A percentile compares a stretch with the other conserved stretches of the same genome.
These are phyloP conservation scores for Alternaria metachromatica DNA, from an alignment of 2,329 filamentous ascomycete genomes.

Conservation along the genomic window DNA sequence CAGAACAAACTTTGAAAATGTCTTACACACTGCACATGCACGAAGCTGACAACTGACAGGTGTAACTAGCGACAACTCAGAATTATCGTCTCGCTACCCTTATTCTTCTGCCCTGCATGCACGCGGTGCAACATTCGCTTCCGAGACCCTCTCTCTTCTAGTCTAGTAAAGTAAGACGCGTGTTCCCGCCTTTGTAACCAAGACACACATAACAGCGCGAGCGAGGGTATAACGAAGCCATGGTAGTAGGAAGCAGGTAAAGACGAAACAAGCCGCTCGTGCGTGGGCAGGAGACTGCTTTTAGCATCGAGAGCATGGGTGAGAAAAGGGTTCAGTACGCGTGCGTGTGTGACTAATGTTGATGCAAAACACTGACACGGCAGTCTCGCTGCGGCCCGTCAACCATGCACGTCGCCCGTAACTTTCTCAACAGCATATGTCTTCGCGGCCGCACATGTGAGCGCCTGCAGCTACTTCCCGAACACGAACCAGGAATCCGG, in stretches of 20 bases:
- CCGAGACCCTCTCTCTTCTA: slow-evolving; percentile 10
- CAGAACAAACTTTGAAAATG: not conserved
- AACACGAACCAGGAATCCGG: slow-evolving; percentile 13
- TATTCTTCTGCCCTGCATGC: slow-evolving; percentile 19
- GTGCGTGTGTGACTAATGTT: not conserved
- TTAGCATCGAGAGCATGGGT: not conserved
- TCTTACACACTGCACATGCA: not conserved
- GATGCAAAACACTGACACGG: slow-evolving; percentile 10
- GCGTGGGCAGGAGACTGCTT: not conserved
- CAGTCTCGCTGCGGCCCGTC: slow-evolving; percentile 9
- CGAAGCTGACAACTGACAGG: slow-evolving; percentile 8
- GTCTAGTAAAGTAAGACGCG: slow-evolving; percentile 2
- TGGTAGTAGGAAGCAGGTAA: not conserved
- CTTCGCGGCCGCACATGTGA: slow-evolving; percentile 8
- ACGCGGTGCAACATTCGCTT: slow-evolving; percentile 17
- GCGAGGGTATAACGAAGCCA: not conserved
- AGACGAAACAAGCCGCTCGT: not conserved
- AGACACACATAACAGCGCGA: slow-evolving; percentile 15
- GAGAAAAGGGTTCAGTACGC: not conserved
- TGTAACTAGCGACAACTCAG: not conserved
- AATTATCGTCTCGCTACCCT: slow-evolving; percentile 24
- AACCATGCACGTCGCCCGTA: slow-evolving; percentile 2
- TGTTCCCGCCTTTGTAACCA: slow-evolving; percentile 21
- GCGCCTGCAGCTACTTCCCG: slow-evolving; percentile 18
- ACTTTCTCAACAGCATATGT: slow-evolving; percentile 8